Percentiles rank a stretch among this genome's conserved stretches.
These are phyloP conservation scores for Penicillium silybi DNA, from an alignment of 495 filamentous ascomycete species.

Conservation along the genomic window DNA sequence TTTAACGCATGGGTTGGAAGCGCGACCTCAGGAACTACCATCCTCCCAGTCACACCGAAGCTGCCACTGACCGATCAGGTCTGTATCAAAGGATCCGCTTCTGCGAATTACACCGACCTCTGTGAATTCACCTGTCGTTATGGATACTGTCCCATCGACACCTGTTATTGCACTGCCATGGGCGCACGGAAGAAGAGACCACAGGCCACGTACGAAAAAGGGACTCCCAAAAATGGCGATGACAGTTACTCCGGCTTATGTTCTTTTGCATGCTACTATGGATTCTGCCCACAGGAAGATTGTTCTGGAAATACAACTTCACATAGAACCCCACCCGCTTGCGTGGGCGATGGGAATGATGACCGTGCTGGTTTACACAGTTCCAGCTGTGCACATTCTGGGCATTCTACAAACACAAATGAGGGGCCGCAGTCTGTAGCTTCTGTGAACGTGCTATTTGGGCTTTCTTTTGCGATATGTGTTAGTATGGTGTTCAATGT, in stretches of 20 bases:
- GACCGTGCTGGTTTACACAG: no score
- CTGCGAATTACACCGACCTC: neutral
- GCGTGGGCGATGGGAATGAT: no score
- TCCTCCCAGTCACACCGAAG: constrained; percentile 5
- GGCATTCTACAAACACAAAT: neutral
- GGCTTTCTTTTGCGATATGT: neutral
- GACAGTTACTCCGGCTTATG: constrained; percentile 9
- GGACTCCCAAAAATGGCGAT: constrained; percentile 6
- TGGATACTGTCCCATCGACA: constrained; percentile 19
- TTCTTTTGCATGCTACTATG: constrained; percentile 14
- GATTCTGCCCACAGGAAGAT: constrained; percentile 2
- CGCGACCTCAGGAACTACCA: constrained; percentile 11
- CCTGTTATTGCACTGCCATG: constrained; percentile 17
- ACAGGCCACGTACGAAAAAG: constrained; percentile 5
- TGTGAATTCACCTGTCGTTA: constrained; percentile 16
- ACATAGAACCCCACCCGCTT: neutral
- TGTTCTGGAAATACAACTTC: neutral
- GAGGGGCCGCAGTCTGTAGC: neutral
- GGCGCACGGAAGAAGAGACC: constrained; percentile 4
- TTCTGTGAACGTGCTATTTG: neutral
- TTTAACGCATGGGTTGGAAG: constrained; percentile 49
- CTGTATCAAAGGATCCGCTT: neutral
- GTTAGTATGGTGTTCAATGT: neutral
- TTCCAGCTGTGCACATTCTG: no score
- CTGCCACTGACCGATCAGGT: neutral